Conservation (phyloP, 1,139 yeast species). For the Magnusiomyces ingens region DNA sequence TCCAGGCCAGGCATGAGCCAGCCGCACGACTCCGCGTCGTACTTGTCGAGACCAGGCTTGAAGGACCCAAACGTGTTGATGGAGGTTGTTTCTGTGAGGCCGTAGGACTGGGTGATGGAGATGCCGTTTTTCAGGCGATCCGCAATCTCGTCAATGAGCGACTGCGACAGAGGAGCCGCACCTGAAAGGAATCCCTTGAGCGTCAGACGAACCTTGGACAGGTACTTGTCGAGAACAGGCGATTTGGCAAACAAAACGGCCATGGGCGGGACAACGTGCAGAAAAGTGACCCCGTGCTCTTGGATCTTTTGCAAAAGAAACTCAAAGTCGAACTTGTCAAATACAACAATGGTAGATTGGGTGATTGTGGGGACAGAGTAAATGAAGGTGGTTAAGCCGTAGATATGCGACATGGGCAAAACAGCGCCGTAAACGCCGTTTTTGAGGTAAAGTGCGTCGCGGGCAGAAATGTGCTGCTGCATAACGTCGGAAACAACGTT, state of each 20-base stretch:
- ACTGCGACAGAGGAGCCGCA: slow-evolving; percentile 33
- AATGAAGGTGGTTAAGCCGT: slow-evolving; percentile 27
- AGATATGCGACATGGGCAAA: slow-evolving; percentile 34
- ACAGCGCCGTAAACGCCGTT: slow-evolving; percentile 18
- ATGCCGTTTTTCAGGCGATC: slow-evolving; percentile 16
- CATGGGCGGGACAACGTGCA: slow-evolving; percentile 34
- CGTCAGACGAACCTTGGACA: slow-evolving; percentile 19
- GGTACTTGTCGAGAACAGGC: slow-evolving; percentile 28
- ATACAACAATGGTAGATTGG: slow-evolving; percentile 23
- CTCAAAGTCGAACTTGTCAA: slow-evolving; percentile 29
- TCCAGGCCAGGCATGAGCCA: slow-evolving; percentile 26
- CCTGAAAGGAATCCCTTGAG: slow-evolving; percentile 26
- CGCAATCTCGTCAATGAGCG: slow-evolving; percentile 22
- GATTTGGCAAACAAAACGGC: slow-evolving; percentile 31
- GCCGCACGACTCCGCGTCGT: slow-evolving; percentile 22
- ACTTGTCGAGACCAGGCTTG: slow-evolving; percentile 11
- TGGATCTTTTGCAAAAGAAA: slow-evolving; percentile 22
- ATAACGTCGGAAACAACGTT: slow-evolving; percentile 23
- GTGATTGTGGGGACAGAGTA: slow-evolving; percentile 24
- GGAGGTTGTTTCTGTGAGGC: slow-evolving; percentile 46
- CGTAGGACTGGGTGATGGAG: slow-evolving; percentile 54
- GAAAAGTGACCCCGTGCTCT: slow-evolving; percentile 23
- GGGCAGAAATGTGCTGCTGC: slow-evolving; percentile 13
- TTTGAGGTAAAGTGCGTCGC: slow-evolving; percentile 4
- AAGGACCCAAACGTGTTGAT: slow-evolving; percentile 18